Evolutionary conservation across 2,329 filamentous ascomycete species (phyloP).

Genomic region (Metarhizium anisopliae): DNA sequence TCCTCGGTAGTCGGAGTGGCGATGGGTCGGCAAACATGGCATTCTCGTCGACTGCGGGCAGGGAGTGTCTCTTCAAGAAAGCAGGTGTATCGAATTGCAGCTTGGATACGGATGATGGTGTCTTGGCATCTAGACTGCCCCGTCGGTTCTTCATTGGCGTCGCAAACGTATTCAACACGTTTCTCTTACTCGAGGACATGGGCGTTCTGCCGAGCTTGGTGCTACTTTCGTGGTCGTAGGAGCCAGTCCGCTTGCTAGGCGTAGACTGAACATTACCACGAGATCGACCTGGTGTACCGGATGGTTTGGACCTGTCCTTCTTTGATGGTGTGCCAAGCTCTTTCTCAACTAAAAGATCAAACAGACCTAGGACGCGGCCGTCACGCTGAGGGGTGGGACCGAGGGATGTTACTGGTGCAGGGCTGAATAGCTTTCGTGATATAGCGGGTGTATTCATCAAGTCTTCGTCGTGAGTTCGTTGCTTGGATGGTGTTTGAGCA

Average conservation of each 20-base stretch:
- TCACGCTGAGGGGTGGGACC: constrained; percentile 76
- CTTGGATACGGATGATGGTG: constrained; percentile 43
- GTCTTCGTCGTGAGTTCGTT: constrained; percentile 28
- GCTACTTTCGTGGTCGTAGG: constrained; percentile 18
- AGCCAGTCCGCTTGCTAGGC: constrained; percentile 33
- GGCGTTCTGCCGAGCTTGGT: constrained; percentile 37
- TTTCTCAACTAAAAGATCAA: constrained; percentile 55
- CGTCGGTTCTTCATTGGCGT: constrained; percentile 51
- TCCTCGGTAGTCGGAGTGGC: constrained; percentile 45
- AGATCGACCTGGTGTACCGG: constrained; percentile 3
- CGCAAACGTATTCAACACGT: constrained; percentile 52
- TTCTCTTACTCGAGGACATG: constrained; percentile 49
- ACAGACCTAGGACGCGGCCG: constrained; percentile 67
- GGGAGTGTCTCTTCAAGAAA: constrained; percentile 46
- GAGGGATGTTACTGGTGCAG: constrained; percentile 49
- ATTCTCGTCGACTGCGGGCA: constrained; percentile 49
- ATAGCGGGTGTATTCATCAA: constrained; percentile 46
- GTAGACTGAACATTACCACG: constrained; percentile 27
- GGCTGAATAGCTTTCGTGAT: constrained; percentile 51
- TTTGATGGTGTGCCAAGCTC: constrained; percentile 42
- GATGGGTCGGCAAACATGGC: constrained; percentile 37
- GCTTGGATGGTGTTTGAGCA: constrained; percentile 38
- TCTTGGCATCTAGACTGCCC: constrained; percentile 28
- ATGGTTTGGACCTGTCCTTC: constrained; percentile 18
- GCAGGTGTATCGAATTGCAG: constrained; percentile 60